A percentile compares a stretch with the other conserved stretches of the same genome.
These are phyloP conservation scores for Knufia fluminis DNA, from an alignment of 2,329 filamentous ascomycete species.

Conservation along the genomic window DNA sequence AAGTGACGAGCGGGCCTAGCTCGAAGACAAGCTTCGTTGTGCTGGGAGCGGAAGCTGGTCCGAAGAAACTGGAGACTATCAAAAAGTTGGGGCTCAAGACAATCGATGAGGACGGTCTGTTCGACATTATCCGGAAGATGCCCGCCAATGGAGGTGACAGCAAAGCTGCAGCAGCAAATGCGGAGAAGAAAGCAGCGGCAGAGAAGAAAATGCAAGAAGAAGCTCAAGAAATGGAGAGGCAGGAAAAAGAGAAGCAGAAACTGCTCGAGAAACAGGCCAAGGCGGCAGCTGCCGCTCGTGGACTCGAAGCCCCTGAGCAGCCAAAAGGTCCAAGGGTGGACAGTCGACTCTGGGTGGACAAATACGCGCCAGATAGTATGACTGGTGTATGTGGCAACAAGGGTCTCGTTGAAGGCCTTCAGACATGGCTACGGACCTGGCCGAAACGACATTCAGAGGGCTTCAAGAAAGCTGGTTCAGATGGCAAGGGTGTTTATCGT, in stretches of 20 bases:
- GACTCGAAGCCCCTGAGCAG: slow-evolving; percentile 31
- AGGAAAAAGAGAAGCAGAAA: slow-evolving; percentile 52
- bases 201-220: slow-evolving; percentile 72
- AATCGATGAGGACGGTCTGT: slow-evolving; percentile 87
- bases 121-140: slow-evolving; percentile 69
- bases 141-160: slow-evolving; percentile 81
- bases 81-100: slow-evolving; percentile 71
- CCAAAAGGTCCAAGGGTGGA: slow-evolving; percentile 37
- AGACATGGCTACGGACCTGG: slow-evolving; percentile 78
- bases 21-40: slow-evolving; percentile 92
- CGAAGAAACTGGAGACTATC: slow-evolving; percentile 86
- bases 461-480: slow-evolving; percentile 73
- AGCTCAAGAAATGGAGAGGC: slow-evolving; percentile 74
- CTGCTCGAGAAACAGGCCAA: slow-evolving; percentile 40
- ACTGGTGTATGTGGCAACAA: slow-evolving; percentile 96
- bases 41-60: slow-evolving; percentile 80
- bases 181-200: slow-evolving; percentile 76
- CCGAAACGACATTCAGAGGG: slow-evolving; percentile 65
- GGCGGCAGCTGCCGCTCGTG: slow-evolving; percentile 32
- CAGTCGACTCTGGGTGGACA: slow-evolving; percentile 79
- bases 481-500: slow-evolving; percentile 73
- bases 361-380: slow-evolving; percentile 80
- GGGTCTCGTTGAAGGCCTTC: slow-evolving; percentile 75
- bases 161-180: slow-evolving; percentile 75
- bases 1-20: slow-evolving; percentile 75